A percentile compares a stretch with the other conserved stretches of the same genome.
These are phyloP conservation scores for Pulveroboletus ravenelii DNA, from an alignment of 768 basidiomycete genomes.

Conservation along the genomic window DNA sequence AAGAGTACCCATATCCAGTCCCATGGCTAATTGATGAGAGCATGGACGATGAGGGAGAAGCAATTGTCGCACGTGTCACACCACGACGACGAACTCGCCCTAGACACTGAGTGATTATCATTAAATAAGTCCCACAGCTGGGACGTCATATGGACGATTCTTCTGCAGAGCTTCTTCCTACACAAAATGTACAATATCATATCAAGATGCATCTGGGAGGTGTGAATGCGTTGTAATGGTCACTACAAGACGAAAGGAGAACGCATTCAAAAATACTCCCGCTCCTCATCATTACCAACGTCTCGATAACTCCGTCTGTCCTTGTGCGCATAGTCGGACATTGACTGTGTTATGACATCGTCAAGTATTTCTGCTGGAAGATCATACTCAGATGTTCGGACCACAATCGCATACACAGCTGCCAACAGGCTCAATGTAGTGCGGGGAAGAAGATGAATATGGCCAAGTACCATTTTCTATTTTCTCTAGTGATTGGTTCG, in stretches of 20 bases:
- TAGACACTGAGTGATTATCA: conserved; percentile 8
- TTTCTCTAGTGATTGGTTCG: conserved; percentile 83
- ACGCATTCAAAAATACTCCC: conserved; percentile 19
- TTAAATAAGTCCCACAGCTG: neutral
- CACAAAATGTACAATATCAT: conserved; percentile 2
- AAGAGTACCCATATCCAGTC: conserved; percentile 5
- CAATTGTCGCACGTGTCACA: neutral
- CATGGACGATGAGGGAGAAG: conserved; percentile 4
- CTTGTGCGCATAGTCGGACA: conserved; percentile 31
- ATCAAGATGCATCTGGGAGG: neutral
- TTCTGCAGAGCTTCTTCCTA: neutral
- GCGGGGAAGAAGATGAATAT: neutral
- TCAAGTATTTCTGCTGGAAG: conserved; percentile 63
- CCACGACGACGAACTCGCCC: conserved; percentile 17
- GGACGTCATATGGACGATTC: neutral
- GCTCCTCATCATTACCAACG: conserved; percentile 24
- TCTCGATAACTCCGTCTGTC: conserved; percentile 19
- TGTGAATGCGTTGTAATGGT: neutral
- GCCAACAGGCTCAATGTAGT: conserved; percentile 5
- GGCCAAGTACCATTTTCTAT: conserved; percentile 76
- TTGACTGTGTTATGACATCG: conserved; percentile 55
- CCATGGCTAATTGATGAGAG: conserved; percentile 5
- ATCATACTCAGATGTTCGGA: conserved; percentile 72
- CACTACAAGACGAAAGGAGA: neutral
- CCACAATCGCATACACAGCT: conserved; percentile 71